Evolutionary conservation across 2,329 filamentous ascomycete species (phyloP), one percentile per base, ranked within the genome.

Genomic region (Cytospora chrysosperma): DNA sequence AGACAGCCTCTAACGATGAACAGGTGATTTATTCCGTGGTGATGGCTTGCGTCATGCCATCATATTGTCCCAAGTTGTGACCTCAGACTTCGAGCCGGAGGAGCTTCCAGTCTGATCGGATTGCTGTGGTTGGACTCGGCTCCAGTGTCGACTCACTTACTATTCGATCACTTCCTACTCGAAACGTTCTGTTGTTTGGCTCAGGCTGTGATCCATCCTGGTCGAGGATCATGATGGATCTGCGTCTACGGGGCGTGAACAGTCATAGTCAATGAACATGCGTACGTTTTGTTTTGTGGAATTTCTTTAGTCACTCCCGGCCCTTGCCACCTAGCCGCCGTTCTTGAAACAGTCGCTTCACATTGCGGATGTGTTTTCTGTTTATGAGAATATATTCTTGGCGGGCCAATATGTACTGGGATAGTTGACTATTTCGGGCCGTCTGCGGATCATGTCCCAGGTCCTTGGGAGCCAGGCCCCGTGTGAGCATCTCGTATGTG

Each of bases 341-440:
- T 55, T 49, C 37, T 55, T 61, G 58, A 60, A 55, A 61, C 58
- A 55, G 37, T n/a, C 49, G 37, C 17, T 61, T 12, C 21, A 28
- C 37, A 34, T 49, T 55, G 27, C 27, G 37, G 51, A 55, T 49
- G 21, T 61, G 51, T 61, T 49, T 54, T 47, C 58, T 55, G 28
- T 55, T 61, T 34, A 61, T 54, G 43, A 40, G 40, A 61, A 34
- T 34, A 26, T 27, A 21, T 27, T 21, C 50, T 54, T 54, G 58
- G 51, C 50, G 47, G 51, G 26, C 58, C 51, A 55, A 61, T 55
- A 32, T 21, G 24, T 27, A 9, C 27, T 43, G 47, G 17, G 34
- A 26, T 10, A 30, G 8, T 26, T 28, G 37, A 24, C 1, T 4
- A 7, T 43, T 28, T 55, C 51, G 58, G 52, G 50, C 37, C 37